Evolutionary conservation across 495 filamentous ascomycete species (phyloP).

Genomic region (Penicillium odoratum): DNA sequence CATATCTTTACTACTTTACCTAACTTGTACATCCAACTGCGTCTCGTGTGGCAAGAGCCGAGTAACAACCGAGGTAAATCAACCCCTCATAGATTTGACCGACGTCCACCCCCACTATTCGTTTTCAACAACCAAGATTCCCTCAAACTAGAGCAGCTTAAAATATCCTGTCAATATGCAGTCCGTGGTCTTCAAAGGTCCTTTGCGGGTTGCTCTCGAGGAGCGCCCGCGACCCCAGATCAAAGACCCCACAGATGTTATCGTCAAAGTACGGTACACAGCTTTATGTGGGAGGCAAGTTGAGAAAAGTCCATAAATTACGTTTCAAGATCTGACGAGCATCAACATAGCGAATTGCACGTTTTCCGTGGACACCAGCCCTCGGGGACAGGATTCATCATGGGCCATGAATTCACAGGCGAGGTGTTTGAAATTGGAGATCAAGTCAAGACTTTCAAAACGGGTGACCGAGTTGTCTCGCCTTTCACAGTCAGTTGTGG

Average conservation of each 20-base stretch:
- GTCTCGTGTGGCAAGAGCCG: background rate
- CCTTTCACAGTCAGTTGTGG: slow-evolving; percentile 73
- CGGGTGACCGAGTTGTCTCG: slow-evolving; percentile 50
- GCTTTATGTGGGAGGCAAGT: slow-evolving; percentile 85
- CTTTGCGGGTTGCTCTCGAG: slow-evolving; percentile 40
- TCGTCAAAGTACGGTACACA: slow-evolving; percentile 80
- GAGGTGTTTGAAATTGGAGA: slow-evolving; percentile 23
- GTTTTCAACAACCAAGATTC: background rate
- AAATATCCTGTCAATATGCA: slow-evolving; percentile 21
- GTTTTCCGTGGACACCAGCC: slow-evolving; percentile 32
- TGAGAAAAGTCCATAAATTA: background rate
- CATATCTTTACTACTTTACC: no score
- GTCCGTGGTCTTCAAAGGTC: slow-evolving; percentile 39
- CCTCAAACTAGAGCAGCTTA: background rate
- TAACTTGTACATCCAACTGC: no score
- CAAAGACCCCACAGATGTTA: slow-evolving; percentile 68
- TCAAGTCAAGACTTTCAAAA: slow-evolving; percentile 52
- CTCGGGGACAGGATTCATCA: slow-evolving; percentile 62
- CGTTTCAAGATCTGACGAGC: background rate
- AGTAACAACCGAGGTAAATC: slow-evolving; percentile 13
- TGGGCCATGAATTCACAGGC: slow-evolving; percentile 47
- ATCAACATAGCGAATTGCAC: slow-evolving; percentile 23
- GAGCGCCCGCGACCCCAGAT: slow-evolving; percentile 53
- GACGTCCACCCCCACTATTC: background rate
- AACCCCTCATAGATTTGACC: slow-evolving; percentile 10